Conservation (phyloP, 2,329 filamentous ascomycete genomes). For the Colletotrichum spinosum region DNA sequence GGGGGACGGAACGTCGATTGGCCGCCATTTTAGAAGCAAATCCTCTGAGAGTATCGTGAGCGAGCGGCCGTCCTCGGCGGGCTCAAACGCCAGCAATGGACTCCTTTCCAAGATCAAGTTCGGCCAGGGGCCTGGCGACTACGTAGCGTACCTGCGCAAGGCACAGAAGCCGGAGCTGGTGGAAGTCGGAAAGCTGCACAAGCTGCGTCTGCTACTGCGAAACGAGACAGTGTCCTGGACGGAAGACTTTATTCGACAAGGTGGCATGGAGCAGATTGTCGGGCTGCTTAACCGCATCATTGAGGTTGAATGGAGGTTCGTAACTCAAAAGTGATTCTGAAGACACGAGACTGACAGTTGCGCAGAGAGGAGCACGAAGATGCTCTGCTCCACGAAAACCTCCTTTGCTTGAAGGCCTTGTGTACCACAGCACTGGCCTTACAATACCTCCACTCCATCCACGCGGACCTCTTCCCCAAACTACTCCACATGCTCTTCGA, state of each 20-base stretch:
- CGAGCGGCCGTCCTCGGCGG: conserved; percentile 65
- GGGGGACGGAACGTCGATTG: conserved; percentile 67
- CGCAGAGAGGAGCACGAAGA: conserved; percentile 94
- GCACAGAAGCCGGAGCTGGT: conserved; percentile 84
- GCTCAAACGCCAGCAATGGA: conserved; percentile 65
- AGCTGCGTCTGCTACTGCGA: conserved; percentile 86
- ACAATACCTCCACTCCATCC: conserved; percentile 83
- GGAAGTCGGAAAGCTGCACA: conserved; percentile 95
- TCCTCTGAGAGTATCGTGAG: conserved; percentile 77
- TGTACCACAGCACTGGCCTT: conserved; percentile 92
- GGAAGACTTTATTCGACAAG: conserved; percentile 87
- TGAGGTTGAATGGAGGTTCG: conserved; percentile 94
- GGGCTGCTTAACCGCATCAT: conserved; percentile 90
- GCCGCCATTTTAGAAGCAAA: conserved; percentile 76
- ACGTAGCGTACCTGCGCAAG: conserved; percentile 86
- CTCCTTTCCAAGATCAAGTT: conserved; percentile 78
- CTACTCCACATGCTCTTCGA: conserved; percentile 92
- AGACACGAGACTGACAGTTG: conserved; percentile 41
- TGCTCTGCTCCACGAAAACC: conserved; percentile 87
- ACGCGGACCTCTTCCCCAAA: conserved; percentile 84
- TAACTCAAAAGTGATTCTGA: conserved; percentile 37
- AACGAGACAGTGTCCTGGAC: conserved; percentile 98
- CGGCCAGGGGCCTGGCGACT: conserved; percentile 81
- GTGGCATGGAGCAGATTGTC: conserved; percentile 93
- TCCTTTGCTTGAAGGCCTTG: conserved; percentile 93